Evolutionary conservation across 345 rosid species (phyloP).

Genomic region (Ceriops zippeliana): DNA sequence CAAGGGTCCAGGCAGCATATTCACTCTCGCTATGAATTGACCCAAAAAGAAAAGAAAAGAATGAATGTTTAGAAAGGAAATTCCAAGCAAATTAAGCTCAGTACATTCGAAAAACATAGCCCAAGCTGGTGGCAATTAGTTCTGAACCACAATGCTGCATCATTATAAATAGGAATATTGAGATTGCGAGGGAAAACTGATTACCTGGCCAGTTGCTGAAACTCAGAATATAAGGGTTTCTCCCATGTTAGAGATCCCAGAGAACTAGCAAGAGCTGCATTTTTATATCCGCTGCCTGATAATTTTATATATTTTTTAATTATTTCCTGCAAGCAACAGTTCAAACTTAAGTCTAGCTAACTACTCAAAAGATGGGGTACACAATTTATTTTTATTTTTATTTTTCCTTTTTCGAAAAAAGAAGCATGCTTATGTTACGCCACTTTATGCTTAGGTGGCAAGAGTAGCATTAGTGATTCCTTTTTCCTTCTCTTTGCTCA

Average conservation of each 20-base stretch:
- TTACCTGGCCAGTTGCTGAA: conserved; percentile 78
- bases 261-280: conserved; percentile 79
- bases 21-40: conserved; percentile 66
- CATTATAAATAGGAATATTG: background rate
- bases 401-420: background rate
- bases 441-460: no score
- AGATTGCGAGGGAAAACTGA: background rate
- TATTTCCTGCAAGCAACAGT: conserved; percentile 53
- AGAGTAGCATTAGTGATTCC: no score
- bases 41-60: background rate
- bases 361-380: background rate
- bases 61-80: background rate
- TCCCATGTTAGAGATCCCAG: conserved; percentile 79
- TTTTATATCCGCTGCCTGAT: conserved; percentile 56
- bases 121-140: background rate
- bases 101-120: background rate
- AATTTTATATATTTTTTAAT: conserved; percentile 52
- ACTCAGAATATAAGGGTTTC: conserved; percentile 67
- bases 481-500: no score
- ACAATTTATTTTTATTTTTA: background rate
- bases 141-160: background rate
- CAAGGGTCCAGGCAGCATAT: conserved; percentile 90
- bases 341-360: background rate
- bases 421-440: background rate
- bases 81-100: background rate